phyloP scores from a whole-genome alignment of 768 basidiomycete species.

The Kwoniella heveanensis region DNA sequence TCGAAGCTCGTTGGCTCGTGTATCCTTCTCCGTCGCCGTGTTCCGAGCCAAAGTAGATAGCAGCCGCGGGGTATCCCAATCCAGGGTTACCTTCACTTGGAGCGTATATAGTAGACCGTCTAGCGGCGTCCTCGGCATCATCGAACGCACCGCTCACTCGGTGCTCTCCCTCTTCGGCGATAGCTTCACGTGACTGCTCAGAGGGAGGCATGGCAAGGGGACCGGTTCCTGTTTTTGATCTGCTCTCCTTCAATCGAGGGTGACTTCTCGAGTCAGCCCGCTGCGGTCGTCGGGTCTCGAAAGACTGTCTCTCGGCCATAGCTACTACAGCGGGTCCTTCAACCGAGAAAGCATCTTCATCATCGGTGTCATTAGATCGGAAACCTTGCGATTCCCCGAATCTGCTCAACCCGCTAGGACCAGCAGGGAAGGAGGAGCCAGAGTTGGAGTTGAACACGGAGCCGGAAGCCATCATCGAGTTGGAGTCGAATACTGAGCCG shows the following conservation, averaged over 20 bases:
- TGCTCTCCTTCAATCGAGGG: conserved; percentile 31
- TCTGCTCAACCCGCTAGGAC: conserved; percentile 44
- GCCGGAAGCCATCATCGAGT: conserved; percentile 26
- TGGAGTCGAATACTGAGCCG: conserved; percentile 20
- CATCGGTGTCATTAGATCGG: conserved; percentile 47
- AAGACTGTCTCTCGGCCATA: conserved; percentile 49
- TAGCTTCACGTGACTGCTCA: conserved; percentile 23
- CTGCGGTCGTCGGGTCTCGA: conserved; percentile 45
- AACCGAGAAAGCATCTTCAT: conserved; percentile 35
- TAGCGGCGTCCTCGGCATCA: conserved; percentile 46
- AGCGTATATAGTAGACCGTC: conserved; percentile 39
- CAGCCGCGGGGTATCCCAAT: conserved; percentile 51
- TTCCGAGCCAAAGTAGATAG: conserved; percentile 53
- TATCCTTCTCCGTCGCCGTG: conserved; percentile 24
- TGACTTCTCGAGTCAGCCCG: conserved; percentile 24
- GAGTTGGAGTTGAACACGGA: conserved; percentile 14
- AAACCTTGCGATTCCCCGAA: conserved; percentile 47
- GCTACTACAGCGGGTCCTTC: conserved; percentile 48
- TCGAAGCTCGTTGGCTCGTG: conserved; percentile 19
- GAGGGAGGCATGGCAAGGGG: conserved; percentile 21
- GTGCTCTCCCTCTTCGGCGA: conserved; percentile 14
- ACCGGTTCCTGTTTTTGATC: conserved; percentile 31
- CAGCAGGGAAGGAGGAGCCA: conserved; percentile 37
- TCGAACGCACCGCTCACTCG: conserved; percentile 39
- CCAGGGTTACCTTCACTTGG: conserved; percentile 32